Conservation (phyloP, 2,329 filamentous ascomycete genomes). For the Fusarium tupiense region DNA sequence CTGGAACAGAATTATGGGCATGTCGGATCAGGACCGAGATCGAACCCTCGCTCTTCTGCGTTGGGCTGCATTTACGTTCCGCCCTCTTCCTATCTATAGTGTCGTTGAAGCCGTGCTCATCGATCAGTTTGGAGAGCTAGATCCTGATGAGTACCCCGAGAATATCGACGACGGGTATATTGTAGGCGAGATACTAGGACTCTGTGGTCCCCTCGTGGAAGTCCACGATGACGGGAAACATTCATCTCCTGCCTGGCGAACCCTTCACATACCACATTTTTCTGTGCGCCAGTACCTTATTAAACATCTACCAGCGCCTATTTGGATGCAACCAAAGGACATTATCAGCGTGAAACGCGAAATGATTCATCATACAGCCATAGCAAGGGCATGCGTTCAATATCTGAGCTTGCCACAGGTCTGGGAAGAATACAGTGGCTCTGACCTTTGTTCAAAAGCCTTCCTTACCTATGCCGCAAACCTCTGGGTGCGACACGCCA, state of each 20-base stretch:
- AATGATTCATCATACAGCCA: background rate
- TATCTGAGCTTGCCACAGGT: background rate
- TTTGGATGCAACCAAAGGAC: background rate
- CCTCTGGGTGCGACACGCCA: fast-evolving
- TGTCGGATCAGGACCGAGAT: conserved; percentile 13
- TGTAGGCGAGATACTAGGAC: conserved; percentile 39
- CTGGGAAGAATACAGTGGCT: background rate
- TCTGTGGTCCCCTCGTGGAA: conserved; percentile 47
- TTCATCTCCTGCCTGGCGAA: fast-evolving
- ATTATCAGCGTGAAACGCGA: fast-evolving
- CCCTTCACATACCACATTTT: conserved; percentile 37
- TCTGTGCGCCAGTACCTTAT: conserved; percentile 29
- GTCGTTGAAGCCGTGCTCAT: conserved; percentile 42
- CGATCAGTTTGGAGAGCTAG: conserved; percentile 16
- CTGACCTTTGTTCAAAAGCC: fast-evolving
- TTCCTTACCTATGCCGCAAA: fast-evolving
- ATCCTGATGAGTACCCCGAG: conserved; percentile 41
- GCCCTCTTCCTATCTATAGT: conserved; percentile 34
- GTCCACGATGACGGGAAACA: background rate
- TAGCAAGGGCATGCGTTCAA: background rate
- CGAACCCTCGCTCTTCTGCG: conserved; percentile 45
- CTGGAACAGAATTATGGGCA: conserved; percentile 39
- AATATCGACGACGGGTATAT: conserved; percentile 44
- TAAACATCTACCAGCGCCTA: fast-evolving
- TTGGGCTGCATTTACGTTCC: conserved; percentile 42